Percentiles rank a stretch among this genome's conserved stretches.
These are phyloP conservation scores for Diaporthe vexans DNA, from an alignment of 2,329 filamentous ascomycete species.

Conservation along the genomic window DNA sequence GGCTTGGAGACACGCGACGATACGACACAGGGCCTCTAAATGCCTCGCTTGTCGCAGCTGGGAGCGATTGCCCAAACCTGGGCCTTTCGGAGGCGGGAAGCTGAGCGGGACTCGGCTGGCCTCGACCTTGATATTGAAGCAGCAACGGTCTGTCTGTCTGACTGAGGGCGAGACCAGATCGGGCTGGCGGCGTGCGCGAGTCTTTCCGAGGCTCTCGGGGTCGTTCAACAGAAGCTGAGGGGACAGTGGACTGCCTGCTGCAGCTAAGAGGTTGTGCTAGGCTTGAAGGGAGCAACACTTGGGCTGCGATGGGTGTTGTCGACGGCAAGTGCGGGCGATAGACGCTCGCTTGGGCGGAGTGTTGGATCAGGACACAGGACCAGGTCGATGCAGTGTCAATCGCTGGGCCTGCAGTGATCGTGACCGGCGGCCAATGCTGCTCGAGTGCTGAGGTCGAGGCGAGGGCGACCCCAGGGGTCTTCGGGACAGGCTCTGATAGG, in stretches of 20 bases:
- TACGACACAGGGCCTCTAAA: not conserved
- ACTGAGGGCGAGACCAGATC: not conserved
- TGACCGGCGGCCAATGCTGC: conserved; percentile 5
- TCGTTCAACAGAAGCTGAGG: not conserved
- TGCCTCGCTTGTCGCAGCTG: conserved; percentile 1
- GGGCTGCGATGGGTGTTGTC: conserved; percentile 10
- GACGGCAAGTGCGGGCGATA: conserved; percentile 25
- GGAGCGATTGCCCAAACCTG: conserved; percentile 3
- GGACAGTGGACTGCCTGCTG: not conserved
- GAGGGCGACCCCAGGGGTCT: not conserved
- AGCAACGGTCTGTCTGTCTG: conserved; percentile 1
- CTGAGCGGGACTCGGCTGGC: conserved; percentile 4
- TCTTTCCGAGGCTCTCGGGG: not conserved
- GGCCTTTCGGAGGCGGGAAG: not conserved
- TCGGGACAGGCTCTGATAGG: conserved; percentile 30
- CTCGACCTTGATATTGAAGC: conserved; percentile 6
- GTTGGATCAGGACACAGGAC: conserved; percentile 21
- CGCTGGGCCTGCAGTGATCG: conserved; percentile 21
- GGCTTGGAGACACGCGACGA: conserved; percentile 1
- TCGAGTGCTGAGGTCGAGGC: conserved; percentile 11
- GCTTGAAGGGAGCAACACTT: not conserved
- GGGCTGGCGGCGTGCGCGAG: conserved; percentile 7
- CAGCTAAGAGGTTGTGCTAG: conserved; percentile 4
- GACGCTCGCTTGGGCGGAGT: conserved; percentile 7
- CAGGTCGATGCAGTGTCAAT: conserved; percentile 23